Conservation (phyloP, 495 filamentous ascomycete genomes). For the Astrothelium subdiscretum region DNA sequence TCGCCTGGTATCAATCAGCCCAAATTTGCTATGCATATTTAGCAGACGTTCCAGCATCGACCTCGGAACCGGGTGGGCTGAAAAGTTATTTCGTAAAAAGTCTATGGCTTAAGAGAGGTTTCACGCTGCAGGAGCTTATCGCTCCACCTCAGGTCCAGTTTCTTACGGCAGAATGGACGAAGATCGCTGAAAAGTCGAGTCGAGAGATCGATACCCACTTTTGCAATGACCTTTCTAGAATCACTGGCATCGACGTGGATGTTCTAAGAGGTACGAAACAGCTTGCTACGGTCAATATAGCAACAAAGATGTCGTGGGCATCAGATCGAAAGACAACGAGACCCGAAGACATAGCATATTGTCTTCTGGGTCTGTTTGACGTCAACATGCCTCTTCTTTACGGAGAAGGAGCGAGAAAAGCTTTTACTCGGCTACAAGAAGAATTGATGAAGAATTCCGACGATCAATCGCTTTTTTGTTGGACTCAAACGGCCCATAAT, state of each 20-base stretch:
- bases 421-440: slow-evolving; percentile 6
- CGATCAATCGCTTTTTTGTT: slow-evolving; percentile 4
- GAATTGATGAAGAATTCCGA: slow-evolving; percentile 8
- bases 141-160: slow-evolving; percentile 5
- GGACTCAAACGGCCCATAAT: no score
- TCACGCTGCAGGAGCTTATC: slow-evolving; percentile 11
- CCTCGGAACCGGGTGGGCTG: no score
- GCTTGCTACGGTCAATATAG: neutral
- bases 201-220: neutral
- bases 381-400: slow-evolving; percentile 9
- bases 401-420: slow-evolving; percentile 4
- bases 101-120: slow-evolving; percentile 7
- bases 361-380: slow-evolving; percentile 4
- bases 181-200: neutral
- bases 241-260: neutral
- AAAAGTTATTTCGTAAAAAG: no score
- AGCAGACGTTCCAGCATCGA: slow-evolving; percentile 7
- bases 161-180: slow-evolving; percentile 1
- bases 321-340: neutral
- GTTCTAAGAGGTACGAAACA: neutral
- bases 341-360: slow-evolving; percentile 6
- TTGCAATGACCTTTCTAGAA: neutral
- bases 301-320: slow-evolving; percentile 9
- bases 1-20: slow-evolving; percentile 8
- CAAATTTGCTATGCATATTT: slow-evolving; percentile 11